Evolutionary conservation across 768 basidiomycete genomes (phyloP), one percentile per base, ranked within the genome.

Genomic region (Lentinula edodes): DNA sequence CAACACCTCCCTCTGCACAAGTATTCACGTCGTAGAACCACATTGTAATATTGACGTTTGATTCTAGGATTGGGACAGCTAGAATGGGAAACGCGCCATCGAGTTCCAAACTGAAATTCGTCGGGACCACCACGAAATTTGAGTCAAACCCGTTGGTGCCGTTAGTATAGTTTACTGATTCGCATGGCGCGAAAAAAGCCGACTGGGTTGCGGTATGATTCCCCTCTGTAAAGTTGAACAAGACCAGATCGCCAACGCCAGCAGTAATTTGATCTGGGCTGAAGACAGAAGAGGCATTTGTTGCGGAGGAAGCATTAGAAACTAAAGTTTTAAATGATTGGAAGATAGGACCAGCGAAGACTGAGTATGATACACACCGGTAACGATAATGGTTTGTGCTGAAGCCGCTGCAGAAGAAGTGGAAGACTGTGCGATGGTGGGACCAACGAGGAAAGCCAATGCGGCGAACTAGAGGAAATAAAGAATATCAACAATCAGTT

Each of bases 1-100:
- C 86, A 48, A 87, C 85, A 36, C 83, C 85, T 55, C 85, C 86
- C 55, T 75, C 63, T 2, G 74, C 77, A 69, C 86, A 88, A 6
- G 79, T 80, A 63, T 77, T 78, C 62, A 65, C 67, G 72, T 88
- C 86, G 69, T 73, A 88, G 70, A 84, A 87, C 85, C 85, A 88
- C 52, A 85, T 74, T 18, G 85, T 81, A 10, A 63, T 65, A 60
- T 75, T 76, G 62, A 68, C 73, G 61, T 79, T 73, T 58, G 80
- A 71, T 9, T 67, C 60, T 48, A 68, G 66, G 67, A 88, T 77
- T 18, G 79, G 73, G 43, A 85, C 74, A 28, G 68, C 38, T 42
- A 83, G 75, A 53, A 74, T 75, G 32, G 83, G 83, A 58, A 78
- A 67, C 18, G 77, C 72, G 8, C 75, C 78, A 66, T 85, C 82